Evolutionary conservation across 228 moss, liverwort and hornwort species (phyloP), one percentile per base, ranked within the genome.

Genomic region (Sphagnum fallax): DNA sequence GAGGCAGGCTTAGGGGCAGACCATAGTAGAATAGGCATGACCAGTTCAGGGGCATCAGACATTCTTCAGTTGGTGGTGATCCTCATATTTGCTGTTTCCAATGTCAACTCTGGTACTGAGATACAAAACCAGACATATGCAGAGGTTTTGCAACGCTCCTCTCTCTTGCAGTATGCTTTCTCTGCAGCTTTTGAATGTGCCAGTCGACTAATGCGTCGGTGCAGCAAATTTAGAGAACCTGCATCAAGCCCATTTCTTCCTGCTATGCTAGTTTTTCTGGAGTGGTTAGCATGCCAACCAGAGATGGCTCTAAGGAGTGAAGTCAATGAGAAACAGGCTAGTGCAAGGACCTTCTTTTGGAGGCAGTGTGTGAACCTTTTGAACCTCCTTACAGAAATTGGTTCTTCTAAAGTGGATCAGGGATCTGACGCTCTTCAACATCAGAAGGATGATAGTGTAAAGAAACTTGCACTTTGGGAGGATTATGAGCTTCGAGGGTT

Each of bases 401-500:
- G 75, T 61, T 77, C 81, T 6, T 72, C 75, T 49, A 69, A 78
- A 67, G 15, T 51, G 4, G 47, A 52, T 59, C 76, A 73, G 74
- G 81, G 80, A 50, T 81, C 88, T 51, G 87, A 84, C 70, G 84
- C 77, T 50, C 14, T 7, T 48, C 11, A 16, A 11, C 63, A 53
- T 69, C 60, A 68, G 52, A 73, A 67, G 59, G 78, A 83, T 66
- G 87, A 90, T 62, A 86, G 72, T 75, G 77, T 52, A 47, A 86
- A 84, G 16, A 90, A 89, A 74, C 85, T 92, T 63, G 88, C 92
- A 11, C 82, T 98, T 66, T 88, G 84, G 86, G 98, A 98, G 71
- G 94, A 98, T 72, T 98, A 84, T 78, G 94, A 98, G 80, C 88
- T 98, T 16, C 85, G 87, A 70, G 98, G 98, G 10, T 98, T 98